Percentiles rank a stretch among this genome's conserved stretches.
Conservation (phyloP, 768 basidiomycete genomes). For the Hypholoma fasciculare region DNA sequence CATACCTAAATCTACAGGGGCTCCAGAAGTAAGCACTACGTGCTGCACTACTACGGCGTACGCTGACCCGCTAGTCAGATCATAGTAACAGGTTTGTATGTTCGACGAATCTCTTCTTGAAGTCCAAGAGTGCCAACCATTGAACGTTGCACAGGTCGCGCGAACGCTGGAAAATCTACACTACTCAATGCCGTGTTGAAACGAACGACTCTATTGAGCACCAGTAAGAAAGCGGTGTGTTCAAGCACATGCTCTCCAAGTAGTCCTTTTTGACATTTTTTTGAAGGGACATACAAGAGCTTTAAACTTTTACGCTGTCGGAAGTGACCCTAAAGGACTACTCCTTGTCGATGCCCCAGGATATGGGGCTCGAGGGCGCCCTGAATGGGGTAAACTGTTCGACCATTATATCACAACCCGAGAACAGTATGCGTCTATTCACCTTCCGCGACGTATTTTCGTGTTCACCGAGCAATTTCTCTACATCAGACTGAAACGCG, state of each 20-base stretch:
- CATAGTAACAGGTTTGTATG: constrained; percentile 40
- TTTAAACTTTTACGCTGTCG: constrained; percentile 74
- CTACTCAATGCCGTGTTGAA: constrained; percentile 70
- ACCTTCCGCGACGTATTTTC: background rate
- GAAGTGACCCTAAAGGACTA: constrained; percentile 54
- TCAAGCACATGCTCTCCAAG: no score
- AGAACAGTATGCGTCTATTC: constrained; percentile 47
- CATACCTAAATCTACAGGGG: constrained; percentile 39
- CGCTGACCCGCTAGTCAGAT: constrained; percentile 30
- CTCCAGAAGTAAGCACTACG: constrained; percentile 39
- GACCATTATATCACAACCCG: constrained; percentile 62
- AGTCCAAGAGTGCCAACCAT: background rate
- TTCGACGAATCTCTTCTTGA: background rate
- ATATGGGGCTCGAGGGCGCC: constrained; percentile 72
- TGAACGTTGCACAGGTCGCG: constrained; percentile 52
- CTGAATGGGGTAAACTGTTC: constrained; percentile 76
- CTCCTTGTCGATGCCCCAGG: constrained; percentile 81
- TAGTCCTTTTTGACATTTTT: background rate
- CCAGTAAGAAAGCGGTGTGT: constrained; percentile 73
- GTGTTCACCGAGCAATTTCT: background rate
- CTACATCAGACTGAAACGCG: constrained; percentile 55
- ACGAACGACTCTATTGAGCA: constrained; percentile 53
- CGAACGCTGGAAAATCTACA: constrained; percentile 78
- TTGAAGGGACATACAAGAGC: constrained; percentile 70
- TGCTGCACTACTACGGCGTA: background rate